These are phyloP conservation scores for Alloascoidea africana DNA, from an alignment of 805 yeast species.

Conservation along the genomic window DNA sequence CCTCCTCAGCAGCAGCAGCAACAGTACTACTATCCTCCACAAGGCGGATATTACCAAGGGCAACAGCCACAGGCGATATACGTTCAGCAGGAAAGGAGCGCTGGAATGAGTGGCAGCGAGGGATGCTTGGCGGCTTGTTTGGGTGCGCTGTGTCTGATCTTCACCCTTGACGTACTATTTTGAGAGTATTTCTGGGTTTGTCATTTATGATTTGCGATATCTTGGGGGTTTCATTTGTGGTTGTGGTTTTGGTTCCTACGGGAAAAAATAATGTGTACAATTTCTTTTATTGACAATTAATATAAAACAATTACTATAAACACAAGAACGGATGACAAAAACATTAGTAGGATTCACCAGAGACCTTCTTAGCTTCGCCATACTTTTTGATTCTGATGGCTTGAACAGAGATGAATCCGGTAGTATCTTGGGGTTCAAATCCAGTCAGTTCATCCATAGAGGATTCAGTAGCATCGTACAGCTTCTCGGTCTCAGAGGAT, in stretches of 20 bases:
- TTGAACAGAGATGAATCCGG: constrained; percentile 96
- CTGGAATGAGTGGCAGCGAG: background rate
- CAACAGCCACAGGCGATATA: background rate
- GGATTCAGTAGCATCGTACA: constrained; percentile 95
- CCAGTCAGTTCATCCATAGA: constrained; percentile 99
- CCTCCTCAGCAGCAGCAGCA: no score
- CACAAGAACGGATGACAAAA: background rate
- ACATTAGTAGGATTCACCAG: constrained; percentile 29
- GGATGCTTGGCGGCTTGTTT: background rate
- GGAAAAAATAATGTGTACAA: background rate
- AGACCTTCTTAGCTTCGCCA: constrained; percentile 87
- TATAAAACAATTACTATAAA: background rate
- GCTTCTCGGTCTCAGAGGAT: constrained; percentile 87
- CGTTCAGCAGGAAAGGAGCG: background rate
- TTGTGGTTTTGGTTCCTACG: background rate
- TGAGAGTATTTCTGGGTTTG: background rate
- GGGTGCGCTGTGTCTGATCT: background rate
- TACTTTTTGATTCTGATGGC: constrained; percentile 96
- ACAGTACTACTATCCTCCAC: background rate
- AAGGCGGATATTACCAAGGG: background rate
- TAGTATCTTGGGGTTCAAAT: constrained; percentile 90
- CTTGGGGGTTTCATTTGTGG: background rate
- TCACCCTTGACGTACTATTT: background rate
- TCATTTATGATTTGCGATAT: background rate
- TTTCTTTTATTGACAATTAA: background rate